A percentile compares a stretch with the other conserved stretches of the same genome.
These are phyloP conservation scores for Microdochium trichocladiopsis DNA, from an alignment of 2,329 filamentous ascomycete species.

Conservation along the genomic window DNA sequence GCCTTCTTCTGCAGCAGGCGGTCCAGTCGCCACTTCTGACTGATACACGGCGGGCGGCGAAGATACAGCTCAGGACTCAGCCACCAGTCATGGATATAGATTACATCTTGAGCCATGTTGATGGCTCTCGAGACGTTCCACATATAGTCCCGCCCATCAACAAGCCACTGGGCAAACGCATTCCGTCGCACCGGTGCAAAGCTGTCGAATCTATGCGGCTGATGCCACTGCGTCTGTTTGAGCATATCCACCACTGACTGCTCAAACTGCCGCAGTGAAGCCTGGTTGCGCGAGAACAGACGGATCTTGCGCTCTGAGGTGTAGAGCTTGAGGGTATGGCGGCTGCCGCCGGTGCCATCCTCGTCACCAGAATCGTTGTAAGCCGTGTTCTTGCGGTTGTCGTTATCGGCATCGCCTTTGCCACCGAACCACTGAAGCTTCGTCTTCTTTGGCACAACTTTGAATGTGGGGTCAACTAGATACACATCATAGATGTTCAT, in stretches of 20 bases:
- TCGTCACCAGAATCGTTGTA: slow-evolving; percentile 23
- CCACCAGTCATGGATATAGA: slow-evolving; percentile 99
- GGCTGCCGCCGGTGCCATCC: slow-evolving; percentile 23
- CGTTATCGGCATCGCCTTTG: slow-evolving; percentile 59
- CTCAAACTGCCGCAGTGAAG: slow-evolving; percentile 85
- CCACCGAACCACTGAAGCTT: slow-evolving; percentile 45
- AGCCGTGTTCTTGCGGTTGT: slow-evolving; percentile 21
- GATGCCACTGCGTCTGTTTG: slow-evolving; percentile 73
- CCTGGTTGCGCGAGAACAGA: slow-evolving; percentile 83
- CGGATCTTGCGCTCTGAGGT: slow-evolving; percentile 92
- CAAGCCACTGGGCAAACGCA: slow-evolving; percentile 91
- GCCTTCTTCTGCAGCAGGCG: slow-evolving; percentile 90
- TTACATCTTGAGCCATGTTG: slow-evolving; percentile 93
- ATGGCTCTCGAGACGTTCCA: slow-evolving; percentile 98
- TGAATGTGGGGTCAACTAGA: slow-evolving; percentile 85
- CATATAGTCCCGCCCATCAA: slow-evolving; percentile 97
- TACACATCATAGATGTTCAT: slow-evolving; percentile 99
- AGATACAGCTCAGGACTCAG: slow-evolving; percentile 93
- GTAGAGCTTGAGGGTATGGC: slow-evolving; percentile 80
- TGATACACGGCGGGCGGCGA: slow-evolving; percentile 87
- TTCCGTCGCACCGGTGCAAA: slow-evolving; percentile 84
- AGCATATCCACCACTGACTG: slow-evolving; percentile 87
- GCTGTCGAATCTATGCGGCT: slow-evolving; percentile 80
- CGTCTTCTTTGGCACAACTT: slow-evolving; percentile 66
- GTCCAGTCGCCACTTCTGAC: slow-evolving; percentile 95